Percentiles rank a stretch among this genome's conserved stretches.
phyloP scores from a whole-genome alignment of 1,139 yeast genomes.

The Saccharomycopsis crataegensis region DNA sequence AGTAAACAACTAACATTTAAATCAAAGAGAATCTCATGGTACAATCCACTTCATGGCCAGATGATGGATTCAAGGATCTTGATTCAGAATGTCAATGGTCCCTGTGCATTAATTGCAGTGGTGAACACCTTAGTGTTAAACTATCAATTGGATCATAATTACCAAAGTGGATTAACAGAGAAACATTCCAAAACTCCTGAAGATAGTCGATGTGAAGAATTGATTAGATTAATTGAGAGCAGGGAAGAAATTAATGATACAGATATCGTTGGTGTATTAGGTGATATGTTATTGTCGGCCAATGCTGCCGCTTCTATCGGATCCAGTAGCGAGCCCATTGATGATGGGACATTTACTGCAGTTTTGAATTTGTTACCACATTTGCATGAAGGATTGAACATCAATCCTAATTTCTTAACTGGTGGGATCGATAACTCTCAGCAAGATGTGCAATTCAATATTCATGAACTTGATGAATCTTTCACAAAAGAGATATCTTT shows the following conservation, averaged over 20 bases:
- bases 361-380: slow-evolving; percentile 50
- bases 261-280: neutral
- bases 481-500: too few relatives aligned
- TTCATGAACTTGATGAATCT: neutral
- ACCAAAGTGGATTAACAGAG: neutral
- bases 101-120: slow-evolving; percentile 83
- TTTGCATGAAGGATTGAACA: slow-evolving; percentile 56
- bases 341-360: slow-evolving; percentile 13
- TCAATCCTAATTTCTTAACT: slow-evolving; percentile 18
- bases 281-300: slow-evolving; percentile 1
- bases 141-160: slow-evolving; percentile 9
- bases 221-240: neutral
- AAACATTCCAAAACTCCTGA: neutral
- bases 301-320: slow-evolving; percentile 27
- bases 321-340: neutral
- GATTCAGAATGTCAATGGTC: slow-evolving; percentile 80
- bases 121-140: slow-evolving; percentile 51
- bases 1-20: slow-evolving; percentile 1
- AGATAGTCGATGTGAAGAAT: neutral
- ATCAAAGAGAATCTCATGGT: slow-evolving; percentile 17
- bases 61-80: slow-evolving; percentile 38
- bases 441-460: neutral
- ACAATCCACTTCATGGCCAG: slow-evolving; percentile 5
- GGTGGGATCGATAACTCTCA: slow-evolving; percentile 22
- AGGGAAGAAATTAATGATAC: neutral